Percentiles rank a stretch among this genome's conserved stretches.
Conservation (phyloP, 345 rosid species). For the Citrus mangshanensis region DNA sequence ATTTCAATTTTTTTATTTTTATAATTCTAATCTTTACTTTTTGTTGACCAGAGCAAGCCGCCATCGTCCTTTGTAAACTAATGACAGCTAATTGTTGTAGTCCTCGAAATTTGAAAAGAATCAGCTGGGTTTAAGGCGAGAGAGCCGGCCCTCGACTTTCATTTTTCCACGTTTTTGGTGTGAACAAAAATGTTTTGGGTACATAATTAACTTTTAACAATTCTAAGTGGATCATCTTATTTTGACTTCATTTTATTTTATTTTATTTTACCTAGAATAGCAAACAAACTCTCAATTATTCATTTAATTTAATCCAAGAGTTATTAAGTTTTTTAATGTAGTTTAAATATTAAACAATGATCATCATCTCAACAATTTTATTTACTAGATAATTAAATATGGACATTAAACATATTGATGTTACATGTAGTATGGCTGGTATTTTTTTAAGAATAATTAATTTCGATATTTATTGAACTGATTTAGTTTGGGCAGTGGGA, state of each 20-base stretch:
- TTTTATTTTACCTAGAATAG: no score
- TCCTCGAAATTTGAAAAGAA: not conserved
- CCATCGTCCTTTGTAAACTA: not conserved
- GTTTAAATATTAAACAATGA: no score
- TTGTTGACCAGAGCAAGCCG: not conserved
- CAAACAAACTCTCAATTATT: no score
- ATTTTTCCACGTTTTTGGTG: not conserved
- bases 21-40: not conserved
- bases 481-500: not conserved
- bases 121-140: not conserved
- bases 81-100: not conserved
- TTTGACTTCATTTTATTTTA: no score
- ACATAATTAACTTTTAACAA: not conserved
- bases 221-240: no score
- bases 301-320: not conserved
- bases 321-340: not conserved
- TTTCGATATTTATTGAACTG: not conserved
- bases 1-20: no score
- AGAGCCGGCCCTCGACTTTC: not conserved
- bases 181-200: not conserved
- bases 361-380: no score
- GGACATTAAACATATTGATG: no score
- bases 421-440: not conserved
- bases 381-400: no score
- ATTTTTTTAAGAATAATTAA: not conserved